A percentile compares a stretch with the other conserved stretches of the same genome.
These are phyloP conservation scores for Coniferiporia sulphurascens DNA, from an alignment of 1,284 basidiomycete genomes.

Conservation along the genomic window DNA sequence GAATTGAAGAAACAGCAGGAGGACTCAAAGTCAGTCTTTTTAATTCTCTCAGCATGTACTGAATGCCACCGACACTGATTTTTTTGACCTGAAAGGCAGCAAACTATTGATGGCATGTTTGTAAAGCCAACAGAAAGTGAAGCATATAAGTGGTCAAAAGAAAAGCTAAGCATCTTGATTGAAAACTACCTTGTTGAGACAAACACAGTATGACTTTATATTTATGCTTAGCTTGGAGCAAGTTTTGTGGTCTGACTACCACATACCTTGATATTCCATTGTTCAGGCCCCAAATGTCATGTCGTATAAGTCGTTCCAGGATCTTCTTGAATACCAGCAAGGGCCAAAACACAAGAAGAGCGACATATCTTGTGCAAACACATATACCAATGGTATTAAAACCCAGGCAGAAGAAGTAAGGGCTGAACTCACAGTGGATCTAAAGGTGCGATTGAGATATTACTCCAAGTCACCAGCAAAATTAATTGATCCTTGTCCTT, in stretches of 20 bases:
- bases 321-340: not conserved
- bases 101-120: too few species aligned
- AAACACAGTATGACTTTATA: not conserved
- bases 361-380: not conserved
- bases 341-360: not conserved
- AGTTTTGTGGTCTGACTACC: too few species aligned
- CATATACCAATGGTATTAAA: not conserved
- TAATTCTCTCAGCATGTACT: too few species aligned
- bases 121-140: too few species aligned
- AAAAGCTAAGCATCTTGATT: not conserved
- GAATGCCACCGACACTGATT: too few species aligned
- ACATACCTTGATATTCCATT: too few species aligned
- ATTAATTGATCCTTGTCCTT: too few species aligned
- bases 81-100: too few species aligned
- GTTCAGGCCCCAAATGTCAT: not conserved
- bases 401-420: not conserved
- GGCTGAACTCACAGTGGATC: not conserved
- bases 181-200: not conserved
- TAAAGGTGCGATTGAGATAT: constrained; percentile 7
- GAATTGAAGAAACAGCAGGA: not conserved
- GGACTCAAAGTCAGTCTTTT: not conserved
- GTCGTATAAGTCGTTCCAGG: not conserved
- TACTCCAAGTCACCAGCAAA: too few species aligned
- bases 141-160: not conserved
- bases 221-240: too few species aligned